These are phyloP conservation scores for Kodamaea kakaduensis DNA, from an alignment of 805 yeast genomes.

Conservation along the genomic window DNA sequence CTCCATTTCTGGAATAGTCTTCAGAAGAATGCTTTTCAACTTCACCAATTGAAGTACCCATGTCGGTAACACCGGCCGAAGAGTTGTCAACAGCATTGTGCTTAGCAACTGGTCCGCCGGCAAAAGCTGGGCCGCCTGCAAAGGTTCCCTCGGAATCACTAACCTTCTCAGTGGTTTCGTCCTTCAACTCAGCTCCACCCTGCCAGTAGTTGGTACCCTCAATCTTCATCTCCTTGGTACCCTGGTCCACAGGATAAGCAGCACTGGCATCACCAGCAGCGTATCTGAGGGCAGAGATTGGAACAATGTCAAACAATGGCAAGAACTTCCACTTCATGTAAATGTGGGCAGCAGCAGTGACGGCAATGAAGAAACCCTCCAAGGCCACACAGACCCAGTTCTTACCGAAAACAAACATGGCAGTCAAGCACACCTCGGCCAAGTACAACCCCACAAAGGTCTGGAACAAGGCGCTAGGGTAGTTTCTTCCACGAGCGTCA, in stretches of 20 bases:
- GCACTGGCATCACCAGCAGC: conserved; percentile 41
- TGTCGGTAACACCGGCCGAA: conserved; percentile 4
- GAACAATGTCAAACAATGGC: conserved; percentile 65
- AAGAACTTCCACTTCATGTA: conserved; percentile 56
- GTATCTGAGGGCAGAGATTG: conserved; percentile 56
- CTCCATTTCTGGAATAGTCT: conserved; percentile 1
- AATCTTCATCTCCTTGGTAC: conserved; percentile 50
- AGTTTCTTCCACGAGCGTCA: conserved; percentile 70
- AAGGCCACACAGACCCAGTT: conserved; percentile 75
- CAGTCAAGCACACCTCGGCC: conserved; percentile 65
- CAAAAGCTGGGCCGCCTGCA: conserved; percentile 2
- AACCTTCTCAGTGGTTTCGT: conserved; percentile 9
- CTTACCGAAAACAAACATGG: conserved; percentile 71
- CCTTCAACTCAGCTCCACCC: conserved; percentile 38
- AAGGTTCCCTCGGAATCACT: conserved; percentile 9
- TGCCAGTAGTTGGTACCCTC: conserved; percentile 49
- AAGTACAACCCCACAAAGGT: conserved; percentile 67
- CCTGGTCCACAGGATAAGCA: conserved; percentile 67
- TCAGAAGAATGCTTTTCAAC: conserved; percentile 5
- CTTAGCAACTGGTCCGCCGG: conserved; percentile 6
- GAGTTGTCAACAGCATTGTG: conserved; percentile 4
- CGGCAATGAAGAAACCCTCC: conserved; percentile 57
- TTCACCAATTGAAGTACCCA: conserved; percentile 13
- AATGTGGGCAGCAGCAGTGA: conserved; percentile 56
- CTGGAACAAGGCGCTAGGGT: conserved; percentile 69